Evolutionary conservation across 139 green algal genomes (phyloP).

Genomic region (Chlorella sorokiniana): DNA sequence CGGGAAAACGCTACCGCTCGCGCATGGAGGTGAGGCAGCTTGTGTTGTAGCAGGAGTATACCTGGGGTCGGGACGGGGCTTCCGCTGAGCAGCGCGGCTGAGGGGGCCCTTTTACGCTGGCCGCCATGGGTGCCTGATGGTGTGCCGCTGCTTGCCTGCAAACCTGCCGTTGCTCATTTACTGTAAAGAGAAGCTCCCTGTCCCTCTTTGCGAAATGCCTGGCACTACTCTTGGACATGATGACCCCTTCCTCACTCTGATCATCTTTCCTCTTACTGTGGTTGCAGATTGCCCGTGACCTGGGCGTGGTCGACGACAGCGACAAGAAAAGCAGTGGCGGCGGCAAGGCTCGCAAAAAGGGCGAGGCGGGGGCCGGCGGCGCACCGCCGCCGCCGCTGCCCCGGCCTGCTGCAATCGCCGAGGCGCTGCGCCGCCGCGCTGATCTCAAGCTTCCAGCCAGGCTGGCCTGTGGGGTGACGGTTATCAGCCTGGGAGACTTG

Average conservation of each 20-base stretch:
- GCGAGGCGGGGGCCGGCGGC: constrained; percentile 12
- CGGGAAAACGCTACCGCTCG: constrained; percentile 57
- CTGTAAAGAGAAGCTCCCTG: too few relatives aligned
- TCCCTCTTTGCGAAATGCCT: too few relatives aligned
- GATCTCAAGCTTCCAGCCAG: constrained; percentile 5
- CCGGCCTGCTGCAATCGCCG: neutral
- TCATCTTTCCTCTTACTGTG: neutral
- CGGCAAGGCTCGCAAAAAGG: constrained; percentile 14
- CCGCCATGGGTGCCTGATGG: too few relatives aligned
- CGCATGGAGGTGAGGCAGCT: constrained; percentile 44
- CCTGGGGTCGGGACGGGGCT: neutral
- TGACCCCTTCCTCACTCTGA: too few relatives aligned
- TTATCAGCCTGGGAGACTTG: constrained; percentile 16
- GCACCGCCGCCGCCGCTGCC: constrained; percentile 13
- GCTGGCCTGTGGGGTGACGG: constrained; percentile 25
- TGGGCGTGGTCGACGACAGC: constrained; percentile 22
- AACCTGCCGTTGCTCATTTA: too few relatives aligned
- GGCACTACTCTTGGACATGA: too few relatives aligned
- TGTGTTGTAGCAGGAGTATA: neutral
- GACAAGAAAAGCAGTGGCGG: neutral
- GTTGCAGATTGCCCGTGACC: constrained; percentile 38
- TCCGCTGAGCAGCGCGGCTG: neutral
- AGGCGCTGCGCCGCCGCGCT: neutral
- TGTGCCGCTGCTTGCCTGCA: too few relatives aligned
- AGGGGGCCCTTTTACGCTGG: too few relatives aligned